Percentiles rank a stretch among this genome's conserved stretches.
Evolutionary conservation across 192 early-diverging fungal genomes (phyloP).

Genomic region (Entomortierella chlamydospora): DNA sequence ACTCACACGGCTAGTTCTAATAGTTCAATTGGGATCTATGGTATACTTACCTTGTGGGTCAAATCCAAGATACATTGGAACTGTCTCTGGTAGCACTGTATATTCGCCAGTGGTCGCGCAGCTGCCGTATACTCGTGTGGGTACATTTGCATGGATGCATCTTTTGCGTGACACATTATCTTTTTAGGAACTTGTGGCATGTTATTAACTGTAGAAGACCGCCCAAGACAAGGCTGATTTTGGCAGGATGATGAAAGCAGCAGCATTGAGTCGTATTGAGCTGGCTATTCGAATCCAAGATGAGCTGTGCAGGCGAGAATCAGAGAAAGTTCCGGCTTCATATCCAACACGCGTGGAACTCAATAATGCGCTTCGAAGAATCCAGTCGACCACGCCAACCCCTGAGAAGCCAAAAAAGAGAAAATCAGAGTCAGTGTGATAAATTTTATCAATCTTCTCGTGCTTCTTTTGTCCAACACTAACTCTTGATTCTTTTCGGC

Average conservation of each 20-base stretch:
- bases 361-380: background rate
- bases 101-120: too few relatives aligned
- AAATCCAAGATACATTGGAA: too few relatives aligned
- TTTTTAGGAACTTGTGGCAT: too few relatives aligned
- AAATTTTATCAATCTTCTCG: too few relatives aligned
- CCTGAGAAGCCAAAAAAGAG: background rate
- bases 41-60: too few relatives aligned
- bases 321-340: background rate
- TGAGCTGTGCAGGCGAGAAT: conserved; percentile 1
- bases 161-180: too few relatives aligned
- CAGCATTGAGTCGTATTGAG: conserved; percentile 18
- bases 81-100: too few relatives aligned
- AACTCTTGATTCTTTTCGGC: conserved; percentile 2
- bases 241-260: conserved; percentile 22
- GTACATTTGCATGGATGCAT: too few relatives aligned
- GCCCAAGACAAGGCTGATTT: conserved; percentile 25
- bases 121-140: too few relatives aligned
- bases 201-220: too few relatives aligned
- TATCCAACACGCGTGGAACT: background rate
- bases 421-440: background rate
- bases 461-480: background rate
- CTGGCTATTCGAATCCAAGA: conserved; percentile 20
- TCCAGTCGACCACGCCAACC: background rate
- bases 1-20: too few relatives aligned
- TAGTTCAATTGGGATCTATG: too few relatives aligned